A percentile compares a stretch with the other conserved stretches of the same genome.
phyloP scores from a whole-genome alignment of 1,284 basidiomycete species.

The Cerioporus squamosus region DNA sequence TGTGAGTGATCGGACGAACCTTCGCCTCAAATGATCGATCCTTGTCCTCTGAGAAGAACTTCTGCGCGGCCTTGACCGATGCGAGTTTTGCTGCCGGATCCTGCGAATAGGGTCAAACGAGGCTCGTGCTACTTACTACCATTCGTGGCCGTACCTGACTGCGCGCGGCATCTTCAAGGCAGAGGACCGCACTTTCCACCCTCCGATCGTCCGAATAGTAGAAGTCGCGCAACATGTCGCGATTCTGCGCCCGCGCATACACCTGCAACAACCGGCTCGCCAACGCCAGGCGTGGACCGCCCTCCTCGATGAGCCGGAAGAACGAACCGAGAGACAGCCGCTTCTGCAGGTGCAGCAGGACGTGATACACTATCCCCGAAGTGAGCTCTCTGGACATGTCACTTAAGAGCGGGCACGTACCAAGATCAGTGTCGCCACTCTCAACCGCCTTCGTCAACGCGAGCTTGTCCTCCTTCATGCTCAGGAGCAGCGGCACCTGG shows the following conservation, averaged over 20 bases:
- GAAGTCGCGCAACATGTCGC: conserved; percentile 92
- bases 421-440: conserved; percentile 94
- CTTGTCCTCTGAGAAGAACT: conserved; percentile 94
- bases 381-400: neutral
- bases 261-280: conserved; percentile 84
- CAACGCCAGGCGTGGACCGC: conserved; percentile 71
- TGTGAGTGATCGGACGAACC: conserved; percentile 45
- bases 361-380: conserved; percentile 76
- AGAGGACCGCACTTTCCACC: conserved; percentile 88
- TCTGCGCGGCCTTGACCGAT: conserved; percentile 83
- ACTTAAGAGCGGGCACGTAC: conserved; percentile 46
- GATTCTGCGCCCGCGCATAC: conserved; percentile 88
- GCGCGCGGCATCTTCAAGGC: conserved; percentile 78
- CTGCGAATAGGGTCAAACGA: conserved; percentile 41
- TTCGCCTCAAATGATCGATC: conserved; percentile 90
- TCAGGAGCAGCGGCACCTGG: conserved; percentile 90
- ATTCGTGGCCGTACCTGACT: conserved; percentile 51
- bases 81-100: conserved; percentile 72
- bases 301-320: conserved; percentile 93
- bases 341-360: conserved; percentile 84
- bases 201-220: conserved; percentile 98
- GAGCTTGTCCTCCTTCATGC: conserved; percentile 93
- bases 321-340: conserved; percentile 89
- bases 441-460: conserved; percentile 92
- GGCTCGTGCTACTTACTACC: neutral